phyloP scores from a whole-genome alignment of 2,329 filamentous ascomycete species.

The Aspergillus udagawae region DNA sequence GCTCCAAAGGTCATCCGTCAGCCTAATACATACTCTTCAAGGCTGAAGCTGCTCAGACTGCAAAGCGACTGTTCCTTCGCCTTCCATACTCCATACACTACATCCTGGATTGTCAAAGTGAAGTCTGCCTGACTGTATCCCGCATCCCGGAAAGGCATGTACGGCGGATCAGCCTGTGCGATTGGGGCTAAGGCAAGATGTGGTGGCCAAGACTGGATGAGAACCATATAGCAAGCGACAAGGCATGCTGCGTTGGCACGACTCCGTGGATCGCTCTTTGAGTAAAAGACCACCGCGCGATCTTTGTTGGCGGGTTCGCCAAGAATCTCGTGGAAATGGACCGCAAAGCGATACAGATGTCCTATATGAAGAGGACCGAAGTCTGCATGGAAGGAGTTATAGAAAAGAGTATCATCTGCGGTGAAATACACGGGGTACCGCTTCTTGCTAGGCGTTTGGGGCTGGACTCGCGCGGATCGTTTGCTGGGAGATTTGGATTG shows the following conservation, averaged over 20 bases:
- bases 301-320: constrained; percentile 88
- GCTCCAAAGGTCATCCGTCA: not conserved
- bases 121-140: constrained; percentile 99
- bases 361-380: constrained; percentile 97
- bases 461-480: constrained; percentile 63
- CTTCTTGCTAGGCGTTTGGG: constrained; percentile 53
- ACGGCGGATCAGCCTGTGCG: constrained; percentile 89
- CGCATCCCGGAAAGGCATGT: constrained; percentile 98
- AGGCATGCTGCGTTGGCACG: constrained; percentile 85
- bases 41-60: constrained; percentile 85
- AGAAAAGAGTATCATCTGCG: constrained; percentile 84
- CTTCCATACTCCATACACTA: constrained; percentile 98
- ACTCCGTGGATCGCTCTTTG: constrained; percentile 85
- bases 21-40: constrained; percentile 66
- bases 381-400: constrained; percentile 98
- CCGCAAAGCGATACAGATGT: constrained; percentile 92
- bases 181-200: constrained; percentile 94
- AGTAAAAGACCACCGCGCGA: constrained; percentile 92
- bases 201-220: constrained; percentile 96
- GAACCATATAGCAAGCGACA: constrained; percentile 96
- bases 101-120: constrained; percentile 89
- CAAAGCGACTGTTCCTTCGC: constrained; percentile 94
- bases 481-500: constrained; percentile 67
- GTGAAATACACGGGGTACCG: constrained; percentile 86
- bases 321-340: constrained; percentile 91